Percentiles rank a stretch among this genome's conserved stretches.
Evolutionary conservation across 2,329 filamentous ascomycete genomes (phyloP).

Genomic region (Arthroderma uncinatum): DNA sequence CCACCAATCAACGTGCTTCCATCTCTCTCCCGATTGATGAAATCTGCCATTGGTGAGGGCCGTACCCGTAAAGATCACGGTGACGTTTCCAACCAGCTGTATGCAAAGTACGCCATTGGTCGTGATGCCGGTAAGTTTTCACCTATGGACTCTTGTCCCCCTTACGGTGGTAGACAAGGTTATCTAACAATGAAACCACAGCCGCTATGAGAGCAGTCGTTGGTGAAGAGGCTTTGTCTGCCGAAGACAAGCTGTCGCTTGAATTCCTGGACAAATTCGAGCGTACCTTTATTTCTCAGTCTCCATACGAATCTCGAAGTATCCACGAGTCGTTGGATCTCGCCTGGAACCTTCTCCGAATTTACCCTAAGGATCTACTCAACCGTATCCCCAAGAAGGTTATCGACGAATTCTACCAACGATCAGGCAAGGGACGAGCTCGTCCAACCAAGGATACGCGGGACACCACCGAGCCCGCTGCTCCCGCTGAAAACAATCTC

Average conservation of each 20-base stretch:
- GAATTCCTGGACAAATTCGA: slow-evolving; percentile 99
- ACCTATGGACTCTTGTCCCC: too few species aligned
- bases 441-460: slow-evolving; percentile 36
- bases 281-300: slow-evolving; percentile 84
- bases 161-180: background rate
- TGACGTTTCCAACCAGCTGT: slow-evolving; percentile 98
- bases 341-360: slow-evolving; percentile 90
- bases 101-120: slow-evolving; percentile 98
- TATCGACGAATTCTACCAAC: slow-evolving; percentile 71
- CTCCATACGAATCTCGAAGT: slow-evolving; percentile 77
- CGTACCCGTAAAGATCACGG: slow-evolving; percentile 95
- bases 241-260: slow-evolving; percentile 92
- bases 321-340: slow-evolving; percentile 93
- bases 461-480: slow-evolving; percentile 30
- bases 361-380: slow-evolving; percentile 95
- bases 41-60: slow-evolving; percentile 95
- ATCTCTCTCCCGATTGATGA: slow-evolving; percentile 98
- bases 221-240: slow-evolving; percentile 88
- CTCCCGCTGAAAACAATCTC: slow-evolving; percentile 27
- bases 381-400: slow-evolving; percentile 85
- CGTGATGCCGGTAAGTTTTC: slow-evolving; percentile 63
- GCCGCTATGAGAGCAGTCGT: slow-evolving; percentile 99
- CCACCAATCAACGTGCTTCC: slow-evolving; percentile 97
- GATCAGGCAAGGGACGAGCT: slow-evolving; percentile 36
- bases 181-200: slow-evolving; percentile 13